Evolutionary conservation across 306 rosid species (phyloP), one percentile per base, ranked within the genome.

Genomic region (Ormosia emarginata): DNA sequence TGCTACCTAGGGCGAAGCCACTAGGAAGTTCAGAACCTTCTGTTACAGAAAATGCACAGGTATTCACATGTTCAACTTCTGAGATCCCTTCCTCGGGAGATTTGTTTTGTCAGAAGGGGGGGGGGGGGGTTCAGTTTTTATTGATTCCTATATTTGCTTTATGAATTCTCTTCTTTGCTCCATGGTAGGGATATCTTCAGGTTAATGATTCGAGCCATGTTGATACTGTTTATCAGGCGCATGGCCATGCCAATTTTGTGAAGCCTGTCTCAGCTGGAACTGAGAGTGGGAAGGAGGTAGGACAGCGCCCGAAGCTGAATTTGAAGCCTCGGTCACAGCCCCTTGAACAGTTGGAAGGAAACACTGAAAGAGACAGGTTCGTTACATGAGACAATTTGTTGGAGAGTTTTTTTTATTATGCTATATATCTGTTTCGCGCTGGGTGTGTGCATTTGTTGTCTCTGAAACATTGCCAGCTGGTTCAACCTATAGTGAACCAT

Each of bases 241-340:
- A 87, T 72, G 88, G 79, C 72, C 91, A 84, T 87, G 81, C 75
- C 55, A 86, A 74, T 81, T 71, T 80, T 86, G 69, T 76, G 81
- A 92, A 90, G 84, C 89, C 93, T 78, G 83, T 75, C 71, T 58
- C 87, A n/a, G 81, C 84, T 67, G 86, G 85, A 77, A 58, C 83
- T 8, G 99, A 92, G 76, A 84, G 76, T 79, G 97, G 65, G 75
- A 93, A 89, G 86, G 94, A 84, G 76, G 83, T 52, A 10, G 86
- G 86, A 74, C 97, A 89, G 77, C 99, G 93, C 47, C 97, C 98
- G 13, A 93, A 92, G 86, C 91, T 95, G 91, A 93, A 92, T 87
- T 81, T 95, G 79, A 93, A 88, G 88, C 97, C 98, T 72, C 93
- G 94, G 58, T 87, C 90, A 10, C 97, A 93, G 77, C 93, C 88